These are phyloP conservation scores for Alternaria tenuissima DNA, from an alignment of 2,329 filamentous ascomycete species.

Conservation along the genomic window DNA sequence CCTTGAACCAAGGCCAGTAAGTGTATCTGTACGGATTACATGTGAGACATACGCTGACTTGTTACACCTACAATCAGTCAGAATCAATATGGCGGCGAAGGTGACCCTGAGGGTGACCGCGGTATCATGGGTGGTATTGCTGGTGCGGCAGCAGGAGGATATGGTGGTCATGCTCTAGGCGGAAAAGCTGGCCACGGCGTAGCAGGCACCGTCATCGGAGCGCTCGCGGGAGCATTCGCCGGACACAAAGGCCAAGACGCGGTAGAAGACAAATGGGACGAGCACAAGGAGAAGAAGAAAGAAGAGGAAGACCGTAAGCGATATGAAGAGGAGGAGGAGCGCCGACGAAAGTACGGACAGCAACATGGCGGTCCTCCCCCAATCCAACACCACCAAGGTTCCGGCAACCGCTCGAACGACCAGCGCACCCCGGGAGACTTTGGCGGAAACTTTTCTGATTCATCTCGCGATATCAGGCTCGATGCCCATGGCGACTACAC, in stretches of 20 bases:
- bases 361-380: conserved; percentile 16
- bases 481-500: conserved; percentile 37
- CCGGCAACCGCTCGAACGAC: conserved; percentile 1
- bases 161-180: conserved; percentile 36
- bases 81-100: conserved; percentile 31
- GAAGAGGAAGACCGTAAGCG: conserved; percentile 24
- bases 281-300: conserved; percentile 40
- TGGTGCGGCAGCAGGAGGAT: conserved; percentile 38
- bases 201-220: conserved; percentile 33
- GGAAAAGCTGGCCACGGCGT: conserved; percentile 36
- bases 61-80: conserved; percentile 3
- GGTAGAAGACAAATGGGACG: conserved; percentile 34
- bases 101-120: conserved; percentile 35
- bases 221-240: conserved; percentile 35
- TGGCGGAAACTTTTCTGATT: conserved; percentile 36
- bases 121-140: conserved; percentile 39
- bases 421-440: conserved; percentile 28
- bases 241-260: conserved; percentile 37
- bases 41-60: background rate
- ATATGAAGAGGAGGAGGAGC: conserved; percentile 29
- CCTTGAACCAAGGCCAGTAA: conserved; percentile 29
- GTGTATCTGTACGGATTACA: background rate
- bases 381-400: conserved; percentile 3
- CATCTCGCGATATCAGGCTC: conserved; percentile 35
- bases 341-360: conserved; percentile 18